These are phyloP conservation scores for Adansonia rubrostipa DNA, from an alignment of 441 rosid genomes.

Conservation along the genomic window DNA sequence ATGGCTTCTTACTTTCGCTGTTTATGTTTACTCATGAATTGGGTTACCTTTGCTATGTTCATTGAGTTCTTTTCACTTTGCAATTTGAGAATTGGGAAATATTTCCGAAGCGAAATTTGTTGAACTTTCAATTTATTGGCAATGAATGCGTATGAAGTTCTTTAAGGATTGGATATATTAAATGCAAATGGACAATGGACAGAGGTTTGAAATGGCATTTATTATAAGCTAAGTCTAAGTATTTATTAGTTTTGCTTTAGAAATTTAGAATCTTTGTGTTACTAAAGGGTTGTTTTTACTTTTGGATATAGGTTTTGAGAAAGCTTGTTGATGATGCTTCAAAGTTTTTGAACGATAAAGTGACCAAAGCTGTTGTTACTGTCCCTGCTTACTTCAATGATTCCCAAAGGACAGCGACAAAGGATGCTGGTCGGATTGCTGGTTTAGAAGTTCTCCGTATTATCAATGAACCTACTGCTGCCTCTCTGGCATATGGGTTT, in stretches of 20 bases:
- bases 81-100: not conserved
- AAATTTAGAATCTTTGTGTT: not conserved
- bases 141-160: not conserved
- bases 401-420: conserved; percentile 95
- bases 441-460: conserved; percentile 94
- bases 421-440: conserved; percentile 97
- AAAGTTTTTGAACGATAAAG: conserved; percentile 88
- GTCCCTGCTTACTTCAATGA: conserved; percentile 98
- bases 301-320: conserved; percentile 67
- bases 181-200: not conserved
- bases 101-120: not conserved
- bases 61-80: not conserved
- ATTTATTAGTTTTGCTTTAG: not conserved
- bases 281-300: not conserved
- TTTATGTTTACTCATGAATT: not conserved
- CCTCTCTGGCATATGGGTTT: conserved; percentile 94
- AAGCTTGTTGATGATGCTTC: conserved; percentile 98
- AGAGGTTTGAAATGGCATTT: not conserved
- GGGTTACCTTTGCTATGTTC: not conserved
- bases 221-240: not conserved
- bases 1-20: not conserved
- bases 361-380: conserved; percentile 90
- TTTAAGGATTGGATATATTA: not conserved
- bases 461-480: conserved; percentile 96
- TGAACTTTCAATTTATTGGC: not conserved